phyloP scores from a whole-genome alignment of 768 basidiomycete genomes.

The Suillus placidus region DNA sequence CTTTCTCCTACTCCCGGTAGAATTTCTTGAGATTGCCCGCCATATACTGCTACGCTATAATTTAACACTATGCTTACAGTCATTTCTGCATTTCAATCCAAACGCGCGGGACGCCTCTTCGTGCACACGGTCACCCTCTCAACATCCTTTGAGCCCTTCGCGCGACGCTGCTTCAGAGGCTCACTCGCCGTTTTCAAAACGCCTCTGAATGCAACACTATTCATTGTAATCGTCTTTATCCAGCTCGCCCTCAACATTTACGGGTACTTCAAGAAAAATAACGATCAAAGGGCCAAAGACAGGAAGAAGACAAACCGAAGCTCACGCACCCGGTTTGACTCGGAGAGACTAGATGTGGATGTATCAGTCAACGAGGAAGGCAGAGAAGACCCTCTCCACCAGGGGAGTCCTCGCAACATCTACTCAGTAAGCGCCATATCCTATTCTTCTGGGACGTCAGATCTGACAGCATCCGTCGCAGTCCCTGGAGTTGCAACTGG shows the following conservation, averaged over 20 bases:
- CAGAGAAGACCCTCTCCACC: background rate
- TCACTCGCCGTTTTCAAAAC: background rate
- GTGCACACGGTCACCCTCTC: background rate
- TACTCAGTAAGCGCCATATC: background rate
- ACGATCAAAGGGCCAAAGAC: background rate
- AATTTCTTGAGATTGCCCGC: background rate
- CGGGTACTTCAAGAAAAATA: background rate
- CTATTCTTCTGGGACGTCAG: background rate
- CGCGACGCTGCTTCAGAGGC: background rate
- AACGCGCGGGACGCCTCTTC: slow-evolving; percentile 2
- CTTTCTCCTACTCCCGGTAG: background rate
- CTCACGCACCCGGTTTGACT: no score
- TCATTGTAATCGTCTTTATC: background rate
- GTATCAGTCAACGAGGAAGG: background rate
- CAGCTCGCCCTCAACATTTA: slow-evolving; percentile 1
- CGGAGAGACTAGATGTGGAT: background rate
- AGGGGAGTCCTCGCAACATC: background rate
- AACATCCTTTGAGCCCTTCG: background rate
- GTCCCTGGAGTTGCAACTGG: background rate
- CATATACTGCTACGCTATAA: background rate
- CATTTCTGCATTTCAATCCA: slow-evolving; percentile 1
- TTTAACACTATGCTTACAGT: background rate
- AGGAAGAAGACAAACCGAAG: background rate
- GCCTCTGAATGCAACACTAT: background rate
- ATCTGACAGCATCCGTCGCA: background rate